These are phyloP conservation scores for Claviceps pazoutovae DNA, from an alignment of 2,329 filamentous ascomycete genomes.

Conservation along the genomic window DNA sequence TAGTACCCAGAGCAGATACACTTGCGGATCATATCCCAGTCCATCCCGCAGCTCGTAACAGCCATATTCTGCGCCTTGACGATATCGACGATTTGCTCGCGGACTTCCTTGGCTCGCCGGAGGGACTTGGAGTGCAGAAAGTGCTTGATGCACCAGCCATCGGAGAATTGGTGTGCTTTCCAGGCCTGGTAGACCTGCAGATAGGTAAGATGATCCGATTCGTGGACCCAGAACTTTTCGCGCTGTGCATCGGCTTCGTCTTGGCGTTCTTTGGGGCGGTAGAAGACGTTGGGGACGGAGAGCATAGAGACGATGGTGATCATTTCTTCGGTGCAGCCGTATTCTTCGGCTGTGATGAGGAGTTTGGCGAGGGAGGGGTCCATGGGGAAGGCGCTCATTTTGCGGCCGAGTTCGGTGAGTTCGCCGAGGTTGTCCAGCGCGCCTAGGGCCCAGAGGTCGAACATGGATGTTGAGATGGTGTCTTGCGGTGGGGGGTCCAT, in stretches of 20 bases:
- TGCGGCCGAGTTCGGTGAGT: slow-evolving; percentile 70
- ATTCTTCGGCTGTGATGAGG: slow-evolving; percentile 78
- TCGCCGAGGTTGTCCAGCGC: slow-evolving; percentile 90
- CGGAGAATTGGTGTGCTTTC: slow-evolving; percentile 78
- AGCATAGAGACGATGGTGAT: slow-evolving; percentile 97
- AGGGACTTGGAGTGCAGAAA: slow-evolving; percentile 94
- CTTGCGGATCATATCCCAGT: slow-evolving; percentile 91
- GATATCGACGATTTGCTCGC: slow-evolving; percentile 86
- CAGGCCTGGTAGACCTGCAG: slow-evolving; percentile 93
- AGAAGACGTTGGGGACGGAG: slow-evolving; percentile 91
- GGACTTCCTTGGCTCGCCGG: slow-evolving; percentile 81
- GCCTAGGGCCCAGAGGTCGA: slow-evolving; percentile 92
- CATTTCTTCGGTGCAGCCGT: slow-evolving; percentile 94
- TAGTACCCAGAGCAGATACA: slow-evolving; percentile 98
- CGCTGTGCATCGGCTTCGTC: slow-evolving; percentile 91
- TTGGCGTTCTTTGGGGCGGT: slow-evolving; percentile 88
- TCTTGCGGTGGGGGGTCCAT: slow-evolving; percentile 98
- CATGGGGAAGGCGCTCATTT: slow-evolving; percentile 98
- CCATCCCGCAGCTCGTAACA: slow-evolving; percentile 78
- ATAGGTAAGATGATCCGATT: slow-evolving; percentile 91
- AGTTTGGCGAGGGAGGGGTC: slow-evolving; percentile 91
- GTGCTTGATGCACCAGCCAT: slow-evolving; percentile 84
- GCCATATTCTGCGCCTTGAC: slow-evolving; percentile 88
- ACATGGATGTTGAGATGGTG: slow-evolving; percentile 91
- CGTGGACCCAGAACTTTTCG: slow-evolving; percentile 96